Percentiles rank a stretch among this genome's conserved stretches.
These are phyloP conservation scores for Diplodia sapinea DNA, from an alignment of 2,329 filamentous ascomycete species.

Conservation along the genomic window DNA sequence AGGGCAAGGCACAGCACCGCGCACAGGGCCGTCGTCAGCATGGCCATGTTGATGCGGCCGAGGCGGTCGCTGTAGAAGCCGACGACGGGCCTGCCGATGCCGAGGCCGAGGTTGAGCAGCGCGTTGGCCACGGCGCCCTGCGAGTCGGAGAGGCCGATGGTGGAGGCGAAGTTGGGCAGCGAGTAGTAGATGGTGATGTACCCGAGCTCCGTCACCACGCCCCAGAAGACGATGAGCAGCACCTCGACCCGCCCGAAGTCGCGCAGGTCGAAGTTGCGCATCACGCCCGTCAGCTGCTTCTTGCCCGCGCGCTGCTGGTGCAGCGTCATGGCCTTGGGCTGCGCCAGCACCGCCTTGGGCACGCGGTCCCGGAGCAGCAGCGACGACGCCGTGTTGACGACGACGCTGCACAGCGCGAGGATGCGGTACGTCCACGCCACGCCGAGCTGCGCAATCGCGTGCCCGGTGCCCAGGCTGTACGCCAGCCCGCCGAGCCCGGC, in stretches of 20 bases:
- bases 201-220: constrained; percentile 51
- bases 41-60: constrained; percentile 53
- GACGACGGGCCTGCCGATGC: constrained; percentile 54
- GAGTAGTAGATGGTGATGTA: constrained; percentile 53
- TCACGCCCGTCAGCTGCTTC: background rate
- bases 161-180: constrained; percentile 51
- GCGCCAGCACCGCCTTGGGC: background rate
- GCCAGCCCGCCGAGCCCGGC: constrained; percentile 45
- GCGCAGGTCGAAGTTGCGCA: constrained; percentile 35
- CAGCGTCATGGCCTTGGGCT: constrained; percentile 36
- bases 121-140: constrained; percentile 50
- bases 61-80: constrained; percentile 55
- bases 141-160: constrained; percentile 46
- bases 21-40: constrained; percentile 42
- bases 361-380: constrained; percentile 40
- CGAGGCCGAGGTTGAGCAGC: constrained; percentile 56
- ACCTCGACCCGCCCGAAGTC: constrained; percentile 45
- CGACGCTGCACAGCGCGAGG: constrained; percentile 40
- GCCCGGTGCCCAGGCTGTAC: constrained; percentile 39
- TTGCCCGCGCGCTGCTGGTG: constrained; percentile 36
- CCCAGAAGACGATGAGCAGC: constrained; percentile 46
- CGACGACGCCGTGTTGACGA: constrained; percentile 36
- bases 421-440: constrained; percentile 41
- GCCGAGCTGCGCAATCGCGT: constrained; percentile 41
- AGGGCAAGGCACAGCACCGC: constrained; percentile 50